Conservation (phyloP, 2,329 filamentous ascomycete genomes). For the Diaporthe caulivora region DNA sequence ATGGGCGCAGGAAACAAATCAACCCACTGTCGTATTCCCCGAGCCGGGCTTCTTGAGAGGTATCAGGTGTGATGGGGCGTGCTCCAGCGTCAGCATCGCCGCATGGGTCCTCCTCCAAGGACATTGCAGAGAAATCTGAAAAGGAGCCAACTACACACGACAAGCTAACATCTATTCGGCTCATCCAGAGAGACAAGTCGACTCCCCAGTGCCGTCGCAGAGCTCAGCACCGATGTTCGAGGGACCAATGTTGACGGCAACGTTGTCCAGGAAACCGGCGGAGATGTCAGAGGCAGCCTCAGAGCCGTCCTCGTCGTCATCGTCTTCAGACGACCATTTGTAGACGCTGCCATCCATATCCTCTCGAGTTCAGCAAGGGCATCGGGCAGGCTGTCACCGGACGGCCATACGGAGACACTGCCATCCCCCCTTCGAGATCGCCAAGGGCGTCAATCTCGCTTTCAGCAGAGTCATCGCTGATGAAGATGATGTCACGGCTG, state of each 20-base stretch:
- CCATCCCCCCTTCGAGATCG: too few relatives aligned
- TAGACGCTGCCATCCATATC: background rate
- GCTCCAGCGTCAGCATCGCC: background rate
- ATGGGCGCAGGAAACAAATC: background rate
- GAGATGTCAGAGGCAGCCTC: background rate
- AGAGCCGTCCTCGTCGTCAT: background rate
- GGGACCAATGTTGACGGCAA: too few relatives aligned
- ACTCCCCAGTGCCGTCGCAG: background rate
- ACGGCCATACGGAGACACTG: too few relatives aligned
- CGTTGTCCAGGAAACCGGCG: background rate
- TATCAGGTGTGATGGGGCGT: background rate
- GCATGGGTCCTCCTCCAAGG: background rate
- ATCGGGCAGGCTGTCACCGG: too few relatives aligned
- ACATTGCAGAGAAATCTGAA: background rate
- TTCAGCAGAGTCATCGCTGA: background rate
- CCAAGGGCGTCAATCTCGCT: too few relatives aligned
- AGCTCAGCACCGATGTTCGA: background rate
- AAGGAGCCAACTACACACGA: background rate
- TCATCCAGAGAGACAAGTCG: background rate
- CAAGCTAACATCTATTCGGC: background rate
- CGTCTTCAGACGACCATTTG: background rate
- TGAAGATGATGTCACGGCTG: background rate
- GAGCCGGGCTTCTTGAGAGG: background rate
- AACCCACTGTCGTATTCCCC: background rate
- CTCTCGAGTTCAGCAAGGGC: background rate